phyloP scores from a whole-genome alignment of 306 rosid genomes.

The Lablab purpureus region DNA sequence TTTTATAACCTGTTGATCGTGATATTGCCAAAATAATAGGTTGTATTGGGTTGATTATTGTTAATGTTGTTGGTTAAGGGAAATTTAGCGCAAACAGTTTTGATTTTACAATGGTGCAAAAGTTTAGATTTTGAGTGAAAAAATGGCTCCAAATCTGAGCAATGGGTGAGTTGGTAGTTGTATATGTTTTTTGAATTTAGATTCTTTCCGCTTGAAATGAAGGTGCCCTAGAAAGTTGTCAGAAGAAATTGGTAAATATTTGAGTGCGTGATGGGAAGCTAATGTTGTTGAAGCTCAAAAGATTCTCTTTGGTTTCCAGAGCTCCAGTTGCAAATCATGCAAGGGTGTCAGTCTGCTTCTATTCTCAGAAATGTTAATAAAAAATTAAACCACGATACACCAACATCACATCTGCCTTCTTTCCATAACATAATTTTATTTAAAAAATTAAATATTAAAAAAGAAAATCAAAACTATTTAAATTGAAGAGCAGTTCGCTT shows the following conservation, averaged over 20 bases:
- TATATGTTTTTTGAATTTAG: background rate
- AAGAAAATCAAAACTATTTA: no score
- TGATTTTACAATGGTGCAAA: background rate
- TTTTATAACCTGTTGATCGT: background rate
- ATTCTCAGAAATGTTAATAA: background rate
- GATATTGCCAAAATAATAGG: background rate
- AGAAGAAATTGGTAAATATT: background rate
- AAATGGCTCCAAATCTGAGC: background rate
- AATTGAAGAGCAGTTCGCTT: no score
- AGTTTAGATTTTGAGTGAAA: background rate
- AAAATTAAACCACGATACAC: no score
- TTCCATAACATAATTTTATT: no score
- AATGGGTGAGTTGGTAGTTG: background rate
- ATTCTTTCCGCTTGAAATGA: background rate
- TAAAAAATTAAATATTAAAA: no score
- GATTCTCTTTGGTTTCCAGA: background rate
- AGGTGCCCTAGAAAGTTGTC: conserved; percentile 34
- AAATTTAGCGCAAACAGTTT: background rate
- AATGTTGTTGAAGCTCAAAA: background rate
- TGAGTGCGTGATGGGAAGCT: background rate
- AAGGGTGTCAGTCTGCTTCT: background rate
- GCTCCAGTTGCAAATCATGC: background rate
- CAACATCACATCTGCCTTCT: no score
- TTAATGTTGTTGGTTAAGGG: background rate
- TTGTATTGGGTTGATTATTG: background rate